Conservation (phyloP, 805 yeast species). For the Cyberlindnera maclurae region DNA sequence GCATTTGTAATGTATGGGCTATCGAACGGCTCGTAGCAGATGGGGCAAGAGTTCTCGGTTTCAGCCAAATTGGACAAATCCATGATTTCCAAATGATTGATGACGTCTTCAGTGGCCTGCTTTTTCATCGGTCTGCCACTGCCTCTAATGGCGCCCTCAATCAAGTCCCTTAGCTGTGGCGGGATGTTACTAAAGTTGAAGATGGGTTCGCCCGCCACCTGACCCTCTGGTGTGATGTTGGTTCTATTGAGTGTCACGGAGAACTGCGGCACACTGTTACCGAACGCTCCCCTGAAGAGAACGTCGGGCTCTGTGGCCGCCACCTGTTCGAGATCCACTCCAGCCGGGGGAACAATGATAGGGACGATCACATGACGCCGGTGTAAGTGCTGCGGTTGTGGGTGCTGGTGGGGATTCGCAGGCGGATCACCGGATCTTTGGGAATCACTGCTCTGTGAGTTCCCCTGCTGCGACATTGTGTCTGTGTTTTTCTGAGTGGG, state of each 20-base stretch:
- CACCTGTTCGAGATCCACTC: constrained; percentile 9
- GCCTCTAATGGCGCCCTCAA: constrained; percentile 7
- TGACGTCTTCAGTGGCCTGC: constrained; percentile 19
- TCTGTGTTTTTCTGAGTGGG: not conserved
- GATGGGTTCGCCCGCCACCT: constrained; percentile 9
- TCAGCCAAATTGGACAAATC: constrained; percentile 7
- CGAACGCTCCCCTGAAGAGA: constrained; percentile 16
- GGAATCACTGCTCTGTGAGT: not conserved
- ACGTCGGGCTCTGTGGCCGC: constrained; percentile 13
- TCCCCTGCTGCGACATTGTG: not conserved
- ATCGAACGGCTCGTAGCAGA: constrained; percentile 19
- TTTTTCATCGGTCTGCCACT: constrained; percentile 5
- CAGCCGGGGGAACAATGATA: constrained; percentile 7
- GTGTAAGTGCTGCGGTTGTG: too few relatives aligned
- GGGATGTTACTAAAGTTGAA: constrained; percentile 15
- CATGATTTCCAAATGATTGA: constrained; percentile 9
- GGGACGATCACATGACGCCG: constrained; percentile 1
- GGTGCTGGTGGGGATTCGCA: not conserved
- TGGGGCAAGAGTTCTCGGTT: constrained; percentile 13
- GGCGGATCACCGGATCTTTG: not conserved
- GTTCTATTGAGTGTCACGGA: constrained; percentile 16
- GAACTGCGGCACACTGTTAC: constrained; percentile 11
- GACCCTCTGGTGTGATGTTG: constrained; percentile 12
- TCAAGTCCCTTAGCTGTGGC: constrained; percentile 9
- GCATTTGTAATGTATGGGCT: constrained; percentile 1